phyloP scores from a whole-genome alignment of 331 rosid genomes.

The Dryas integrifolia region DNA sequence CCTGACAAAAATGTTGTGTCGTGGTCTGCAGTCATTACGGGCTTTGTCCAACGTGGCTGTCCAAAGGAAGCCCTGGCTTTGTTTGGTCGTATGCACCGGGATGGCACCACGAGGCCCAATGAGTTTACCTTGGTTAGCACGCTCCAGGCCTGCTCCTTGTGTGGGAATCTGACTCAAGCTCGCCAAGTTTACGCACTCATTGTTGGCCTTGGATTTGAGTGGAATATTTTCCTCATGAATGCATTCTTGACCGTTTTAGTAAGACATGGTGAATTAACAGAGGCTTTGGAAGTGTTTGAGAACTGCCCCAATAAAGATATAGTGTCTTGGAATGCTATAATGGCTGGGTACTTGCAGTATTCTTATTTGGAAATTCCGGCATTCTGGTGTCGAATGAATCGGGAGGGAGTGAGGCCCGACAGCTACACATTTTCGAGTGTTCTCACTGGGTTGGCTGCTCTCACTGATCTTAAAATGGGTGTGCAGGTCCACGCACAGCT shows the following conservation, averaged over 20 bases:
- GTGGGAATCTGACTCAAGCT: slow-evolving; percentile 26
- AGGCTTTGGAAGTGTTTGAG: slow-evolving; percentile 49
- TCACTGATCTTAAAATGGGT: slow-evolving; percentile 51
- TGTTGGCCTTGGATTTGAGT: slow-evolving; percentile 54
- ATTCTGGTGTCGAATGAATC: slow-evolving; percentile 55
- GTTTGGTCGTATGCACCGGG: slow-evolving; percentile 58
- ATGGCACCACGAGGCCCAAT: slow-evolving; percentile 53
- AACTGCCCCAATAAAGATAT: slow-evolving; percentile 42
- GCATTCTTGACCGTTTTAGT: slow-evolving; percentile 54
- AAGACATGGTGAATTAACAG: slow-evolving; percentile 47
- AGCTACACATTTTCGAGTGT: slow-evolving; percentile 54
- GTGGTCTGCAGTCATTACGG: slow-evolving; percentile 61
- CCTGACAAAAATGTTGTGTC: slow-evolving; percentile 60
- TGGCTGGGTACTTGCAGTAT: slow-evolving; percentile 61
- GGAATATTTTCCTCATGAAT: slow-evolving; percentile 51
- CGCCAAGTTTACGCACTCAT: slow-evolving; percentile 55
- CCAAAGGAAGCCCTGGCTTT: slow-evolving; percentile 47
- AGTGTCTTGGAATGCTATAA: slow-evolving; percentile 71
- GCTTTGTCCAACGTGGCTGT: slow-evolving; percentile 44
- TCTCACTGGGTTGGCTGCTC: slow-evolving; percentile 60
- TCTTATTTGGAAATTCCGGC: slow-evolving; percentile 37
- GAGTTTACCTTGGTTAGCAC: slow-evolving; percentile 71
- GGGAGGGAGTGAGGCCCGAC: slow-evolving; percentile 46
- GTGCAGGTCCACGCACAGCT: slow-evolving; percentile 58
- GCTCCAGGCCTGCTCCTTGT: slow-evolving; percentile 66